Base-by-base conservation (phyloP, 306 rosid species). In the Gleditsia sinensis region DNA sequence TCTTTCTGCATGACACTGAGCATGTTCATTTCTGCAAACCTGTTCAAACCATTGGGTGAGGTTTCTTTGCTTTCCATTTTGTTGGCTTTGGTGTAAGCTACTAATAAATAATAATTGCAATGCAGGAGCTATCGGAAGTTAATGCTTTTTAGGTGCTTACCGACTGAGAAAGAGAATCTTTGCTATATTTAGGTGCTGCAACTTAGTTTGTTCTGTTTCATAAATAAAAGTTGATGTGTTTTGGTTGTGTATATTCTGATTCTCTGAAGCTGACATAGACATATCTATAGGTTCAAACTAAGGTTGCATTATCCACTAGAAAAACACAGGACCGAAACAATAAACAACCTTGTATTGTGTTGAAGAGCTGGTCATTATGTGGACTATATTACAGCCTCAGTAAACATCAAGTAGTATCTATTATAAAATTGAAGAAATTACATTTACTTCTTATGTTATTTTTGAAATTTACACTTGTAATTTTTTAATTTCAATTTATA, bases 91-190 rank as follows among this genome's bases (percentile, higher is more conserved):
- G 33, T 37, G 10, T 40, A 28, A 28, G 79, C n/a, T 72, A 69
- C 62, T 72, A 48, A 80, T 27, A 55, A 37, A 51, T 14, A 42
- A 46, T 36, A 54, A 67, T 37, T 67, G 32, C 7, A 16, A 80
- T 65, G 84, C 82, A 89, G 90, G 86, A 76, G 77, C 83, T 17
- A 16, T 69, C 39, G 85, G 78, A 80, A 75, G 83, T 69, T 64
- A 30, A 61, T 39, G 78, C 61, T 72, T 60, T 66, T 77, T 61
- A 65, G 80, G 46, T 34, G 68, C 68, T 54, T 8, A 17, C 48
- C 39, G 57, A 21, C 14, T 42, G 55, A 27, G 42, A 23, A 68
- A 57, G 39, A 78, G 75, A 69, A 34, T 51, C 1, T 19, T 17
- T 50, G 59, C 12, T 68, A 59, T 64, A 20, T 59, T 12, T 19